These are phyloP conservation scores for Maudiozyma saulgeensis DNA, from an alignment of 805 yeast genomes.

Conservation along the genomic window DNA sequence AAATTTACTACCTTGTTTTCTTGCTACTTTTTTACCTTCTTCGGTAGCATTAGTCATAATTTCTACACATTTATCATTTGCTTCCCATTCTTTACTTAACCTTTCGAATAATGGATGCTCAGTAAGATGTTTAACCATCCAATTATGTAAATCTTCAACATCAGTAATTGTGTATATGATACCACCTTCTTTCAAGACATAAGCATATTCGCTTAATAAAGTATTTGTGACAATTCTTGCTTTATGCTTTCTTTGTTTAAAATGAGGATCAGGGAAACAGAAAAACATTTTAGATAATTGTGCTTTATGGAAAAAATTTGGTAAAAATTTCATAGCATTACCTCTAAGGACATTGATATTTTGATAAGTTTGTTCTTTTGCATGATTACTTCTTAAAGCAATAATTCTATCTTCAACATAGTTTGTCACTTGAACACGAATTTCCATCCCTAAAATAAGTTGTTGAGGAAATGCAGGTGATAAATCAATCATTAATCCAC, in stretches of 20 bases:
- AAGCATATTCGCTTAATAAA: conserved; percentile 84
- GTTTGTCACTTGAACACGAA: conserved; percentile 93
- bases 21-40: conserved; percentile 92
- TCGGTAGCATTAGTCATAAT: conserved; percentile 91
- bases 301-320: conserved; percentile 78
- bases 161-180: conserved; percentile 90
- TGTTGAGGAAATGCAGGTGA: conserved; percentile 68
- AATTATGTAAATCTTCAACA: conserved; percentile 81
- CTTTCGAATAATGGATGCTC: conserved; percentile 88
- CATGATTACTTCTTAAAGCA: conserved; percentile 55
- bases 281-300: conserved; percentile 89
- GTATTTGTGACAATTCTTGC: conserved; percentile 92
- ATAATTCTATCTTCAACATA: conserved; percentile 92
- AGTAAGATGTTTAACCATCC: conserved; percentile 93
- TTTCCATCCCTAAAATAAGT: conserved; percentile 89
- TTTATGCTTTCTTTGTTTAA: conserved; percentile 93
- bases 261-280: conserved; percentile 99
- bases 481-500: conserved; percentile 76
- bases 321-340: conserved; percentile 94
- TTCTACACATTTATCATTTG: conserved; percentile 66
- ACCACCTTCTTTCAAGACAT: conserved; percentile 78
- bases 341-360: conserved; percentile 88
- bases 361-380: conserved; percentile 41
- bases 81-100: conserved; percentile 69
- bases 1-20: conserved; percentile 81